Base-by-base conservation (phyloP, 2,329 filamentous ascomycete genomes). In the Xylaria sp. region DNA sequence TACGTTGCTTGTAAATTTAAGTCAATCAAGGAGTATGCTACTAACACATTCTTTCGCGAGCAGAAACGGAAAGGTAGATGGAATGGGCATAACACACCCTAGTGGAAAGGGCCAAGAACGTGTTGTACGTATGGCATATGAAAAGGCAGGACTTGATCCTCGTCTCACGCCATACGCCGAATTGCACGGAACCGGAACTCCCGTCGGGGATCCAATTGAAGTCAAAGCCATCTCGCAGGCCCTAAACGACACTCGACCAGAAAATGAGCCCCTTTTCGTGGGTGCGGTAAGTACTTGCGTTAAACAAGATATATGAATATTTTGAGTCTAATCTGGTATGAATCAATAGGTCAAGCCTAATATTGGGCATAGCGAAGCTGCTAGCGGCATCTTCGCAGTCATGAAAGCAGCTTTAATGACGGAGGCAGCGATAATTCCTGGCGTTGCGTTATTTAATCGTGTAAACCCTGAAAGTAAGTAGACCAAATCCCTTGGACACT, bases 1-100 rank as follows among this genome's bases (percentile, higher is more conserved):
- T 63, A 63, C 6, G 60, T 63, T 31, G 1, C 25, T 5, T 2
- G 5, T 27, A 6, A 3, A 31, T 11, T 29, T 39, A 2, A 51
- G 73, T 71, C 22, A 71, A 76, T 42, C 61, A 36, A 1, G n/a
- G 20, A 1, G 72, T 70, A n/a, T 69, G 75, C 39, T 73, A 72
- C 17, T 76, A 38, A 66, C 45, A 4, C 7, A 25, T 44, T n/a
- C 15, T 47, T 17, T 36, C 22, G n/a, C 20, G 22, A 1, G 17
- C 13, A 66, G 59, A 44, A 75, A 76, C 39, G 74, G 75, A 11
- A 72, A 74, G 38, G 70, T 71, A 6, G 66, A 70, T 3, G 77
- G 69, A 0, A 66, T 71, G 36, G 72, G 73, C 13, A 77, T 78
- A 31, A 77, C 75, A 13, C 61, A 73, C 5, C 71, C 79, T 61